Evolutionary conservation across 352 stramenopile genomes (phyloP), one percentile per base, ranked within the genome.

Genomic region (Phytophthora tubulina): DNA sequence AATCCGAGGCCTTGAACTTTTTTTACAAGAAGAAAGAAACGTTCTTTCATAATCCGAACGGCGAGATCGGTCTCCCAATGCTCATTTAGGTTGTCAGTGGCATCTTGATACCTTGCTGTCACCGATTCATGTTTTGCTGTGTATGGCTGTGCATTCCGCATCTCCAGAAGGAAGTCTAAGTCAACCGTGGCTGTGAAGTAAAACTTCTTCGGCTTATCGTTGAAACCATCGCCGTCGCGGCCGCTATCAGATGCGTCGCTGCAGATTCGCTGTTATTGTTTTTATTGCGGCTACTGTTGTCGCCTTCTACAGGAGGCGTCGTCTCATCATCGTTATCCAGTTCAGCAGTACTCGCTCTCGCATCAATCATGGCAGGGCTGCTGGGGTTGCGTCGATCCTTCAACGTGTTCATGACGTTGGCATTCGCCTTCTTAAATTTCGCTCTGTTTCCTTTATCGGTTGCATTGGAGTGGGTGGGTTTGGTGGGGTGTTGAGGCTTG

Each of bases 61-160:
- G 33, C 30, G 4, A 67, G 15, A 3, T 67, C 30, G 3, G n/a
- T 11, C 9, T 54, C 9, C 27, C 33, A 61, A 46, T 61, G 49
- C 14, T 60, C 46, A 17, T 58, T 61, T 30, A 68, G 46, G 48
- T 61, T 60, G 33, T 45, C 41, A 7, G 50, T 44, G 9, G 54
- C 21, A 27, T 27, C 21, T 49, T 51, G 9, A 11, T 50, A 61
- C 21, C 39, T 30, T 6, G 31, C n/a, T 17, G 13, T 63, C n/a
- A 54, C 33, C 27, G 14, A 50, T 7, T 38, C 59, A 30, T 67
- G 59, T 6, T 48, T 35, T 3, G 59, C 59, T 5, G 48, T 38
- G 31, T 44, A 58, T 4, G 59, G 48, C 14, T 9, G 48, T 11
- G 51, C 13, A 27, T 57, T 66, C 8, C 51, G 3, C 17, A 55